Base-by-base conservation (phyloP, 1,284 basidiomycete species). In the Coniophora puteana region DNA sequence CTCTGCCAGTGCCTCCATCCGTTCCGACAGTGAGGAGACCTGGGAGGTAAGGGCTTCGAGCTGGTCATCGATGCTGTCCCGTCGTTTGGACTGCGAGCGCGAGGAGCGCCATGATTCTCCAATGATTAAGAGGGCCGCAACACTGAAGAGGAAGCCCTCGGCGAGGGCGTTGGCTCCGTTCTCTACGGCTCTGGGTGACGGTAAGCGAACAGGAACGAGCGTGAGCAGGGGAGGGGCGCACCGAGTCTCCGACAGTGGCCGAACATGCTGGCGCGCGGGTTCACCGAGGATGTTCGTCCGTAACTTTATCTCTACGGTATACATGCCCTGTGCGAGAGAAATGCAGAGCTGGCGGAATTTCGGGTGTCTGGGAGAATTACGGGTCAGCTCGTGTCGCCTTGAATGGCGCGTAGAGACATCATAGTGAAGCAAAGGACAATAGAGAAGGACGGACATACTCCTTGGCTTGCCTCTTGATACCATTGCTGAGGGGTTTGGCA, bases 151-250 rank as follows among this genome's bases (percentile, higher is more conserved):
- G 55, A 94, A 94, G 0, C 86, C 83, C 63, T 93, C 91, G 0
- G 91, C 90, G 10, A 94, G 67, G 13, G 83, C 76, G 45, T 90
- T 92, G 11, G 91, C 89, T 12, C 91, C 91, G 53, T 87, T 92
- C 53, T 93, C 89, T 39, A 93, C 88, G 0, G 91, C 91, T 51
- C 91, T 93, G 48, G 12, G 24, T n/a, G n/a, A n/a, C 2, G 36
- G 21, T 7, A 29, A 27, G 34, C 16, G 25, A 30, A 20, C 27
- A 11, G 16, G 8, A 5, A 41, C 13, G n/a, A 21, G 1, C 18
- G 18, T 30, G 8, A 41, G 11, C 7, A 17, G 36, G 28, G 5
- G 37, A n/a, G 22, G 31, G 32, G 24, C 74, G 50, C 48, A 91
- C 89, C 78, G 76, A 12, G 83, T 76, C 61, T 94, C 91, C 4